These are phyloP conservation scores for Ceratocystis ficicola DNA, from an alignment of 2,329 filamentous ascomycete genomes.

Conservation along the genomic window DNA sequence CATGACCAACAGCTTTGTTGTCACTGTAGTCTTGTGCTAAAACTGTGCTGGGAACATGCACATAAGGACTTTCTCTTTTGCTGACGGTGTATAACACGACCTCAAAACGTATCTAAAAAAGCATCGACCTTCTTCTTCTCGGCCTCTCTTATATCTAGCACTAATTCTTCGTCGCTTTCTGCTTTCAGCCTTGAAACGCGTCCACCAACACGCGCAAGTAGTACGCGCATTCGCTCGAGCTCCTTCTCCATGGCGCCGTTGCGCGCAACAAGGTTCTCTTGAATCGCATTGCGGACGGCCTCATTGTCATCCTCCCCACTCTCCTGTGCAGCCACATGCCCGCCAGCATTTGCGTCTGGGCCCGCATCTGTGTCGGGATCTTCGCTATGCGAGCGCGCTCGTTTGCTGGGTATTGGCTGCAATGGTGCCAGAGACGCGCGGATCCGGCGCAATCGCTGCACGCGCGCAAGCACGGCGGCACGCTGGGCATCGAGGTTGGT, in stretches of 20 bases:
- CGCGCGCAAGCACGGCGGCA: slow-evolving; percentile 30
- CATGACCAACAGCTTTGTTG: no score
- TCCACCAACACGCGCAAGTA: slow-evolving; percentile 48
- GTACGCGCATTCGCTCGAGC: slow-evolving; percentile 51
- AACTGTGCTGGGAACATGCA: background rate
- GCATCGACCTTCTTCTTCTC: slow-evolving; percentile 17
- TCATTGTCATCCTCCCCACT: slow-evolving; percentile 14
- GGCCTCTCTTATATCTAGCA: slow-evolving; percentile 3
- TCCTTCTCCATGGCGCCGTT: slow-evolving; percentile 54
- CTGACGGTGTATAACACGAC: background rate
- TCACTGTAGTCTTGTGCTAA: background rate
- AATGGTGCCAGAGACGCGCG: slow-evolving; percentile 42
- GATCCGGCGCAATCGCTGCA: slow-evolving; percentile 40
- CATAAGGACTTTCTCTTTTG: background rate
- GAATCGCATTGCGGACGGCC: slow-evolving; percentile 34
- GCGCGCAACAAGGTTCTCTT: slow-evolving; percentile 54
- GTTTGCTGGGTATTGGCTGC: slow-evolving; percentile 14
- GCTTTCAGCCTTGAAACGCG: slow-evolving; percentile 35
- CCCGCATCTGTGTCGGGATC: slow-evolving; percentile 22
- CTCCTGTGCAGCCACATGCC: no score
- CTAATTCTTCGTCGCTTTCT: slow-evolving; percentile 20
- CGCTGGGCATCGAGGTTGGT: slow-evolving; percentile 35
- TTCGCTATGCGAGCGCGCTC: background rate
- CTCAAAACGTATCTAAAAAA: slow-evolving; percentile 15
- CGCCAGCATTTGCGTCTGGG: background rate